phyloP scores from a whole-genome alignment of 495 filamentous ascomycete genomes.

The Daldinia bambusicola region DNA sequence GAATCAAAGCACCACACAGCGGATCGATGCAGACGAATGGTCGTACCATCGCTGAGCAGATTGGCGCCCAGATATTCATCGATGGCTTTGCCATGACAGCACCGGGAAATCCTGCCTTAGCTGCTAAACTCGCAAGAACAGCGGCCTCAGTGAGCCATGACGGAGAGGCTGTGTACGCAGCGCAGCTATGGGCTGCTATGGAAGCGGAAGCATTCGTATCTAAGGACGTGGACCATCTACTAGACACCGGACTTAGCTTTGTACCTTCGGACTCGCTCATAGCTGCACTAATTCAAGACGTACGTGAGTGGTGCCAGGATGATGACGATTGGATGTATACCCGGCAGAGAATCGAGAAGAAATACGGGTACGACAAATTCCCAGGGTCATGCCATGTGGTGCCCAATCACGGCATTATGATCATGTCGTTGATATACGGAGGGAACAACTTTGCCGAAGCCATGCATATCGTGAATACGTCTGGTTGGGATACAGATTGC shows the following conservation, averaged over 20 bases:
- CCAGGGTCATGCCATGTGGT: slow-evolving; percentile 47
- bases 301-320: slow-evolving; percentile 39
- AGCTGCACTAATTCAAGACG: slow-evolving; percentile 28
- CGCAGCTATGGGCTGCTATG: slow-evolving; percentile 50
- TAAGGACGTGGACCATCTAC: slow-evolving; percentile 40
- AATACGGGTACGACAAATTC: slow-evolving; percentile 49
- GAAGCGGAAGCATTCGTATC: slow-evolving; percentile 48
- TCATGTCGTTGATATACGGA: slow-evolving; percentile 47
- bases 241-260: slow-evolving; percentile 41
- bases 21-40: slow-evolving; percentile 45
- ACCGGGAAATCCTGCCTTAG: slow-evolving; percentile 39
- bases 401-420: slow-evolving; percentile 50
- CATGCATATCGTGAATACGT: slow-evolving; percentile 51
- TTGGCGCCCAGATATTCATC: slow-evolving; percentile 50
- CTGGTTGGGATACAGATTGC: slow-evolving; percentile 51
- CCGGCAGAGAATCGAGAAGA: slow-evolving; percentile 44
- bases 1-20: slow-evolving; percentile 44
- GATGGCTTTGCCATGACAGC: slow-evolving; percentile 47
- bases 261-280: slow-evolving; percentile 40
- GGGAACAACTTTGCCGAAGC: slow-evolving; percentile 46
- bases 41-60: slow-evolving; percentile 46
- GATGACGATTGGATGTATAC: slow-evolving; percentile 46
- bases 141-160: slow-evolving; percentile 49
- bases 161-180: slow-evolving; percentile 46
- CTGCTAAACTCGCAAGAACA: slow-evolving; percentile 39